phyloP scores from a whole-genome alignment of 495 filamentous ascomycete species.

The Penicillium daleae region DNA sequence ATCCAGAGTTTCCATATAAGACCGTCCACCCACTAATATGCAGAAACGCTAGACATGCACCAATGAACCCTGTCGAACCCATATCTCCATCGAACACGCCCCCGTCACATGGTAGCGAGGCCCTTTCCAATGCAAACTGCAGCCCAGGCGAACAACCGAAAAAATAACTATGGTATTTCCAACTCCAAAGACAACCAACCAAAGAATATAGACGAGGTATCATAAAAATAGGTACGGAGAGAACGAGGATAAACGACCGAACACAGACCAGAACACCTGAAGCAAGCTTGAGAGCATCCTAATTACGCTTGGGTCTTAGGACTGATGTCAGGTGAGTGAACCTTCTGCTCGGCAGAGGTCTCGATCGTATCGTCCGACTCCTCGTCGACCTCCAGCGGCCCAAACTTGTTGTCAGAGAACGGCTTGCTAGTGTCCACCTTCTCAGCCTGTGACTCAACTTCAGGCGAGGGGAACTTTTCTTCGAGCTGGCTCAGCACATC shows the following conservation, averaged over 20 bases:
- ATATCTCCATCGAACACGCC: not conserved
- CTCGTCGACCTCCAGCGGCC: not conserved
- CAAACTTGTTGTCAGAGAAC: not conserved
- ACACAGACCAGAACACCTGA: not conserved
- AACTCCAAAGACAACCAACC: constrained; percentile 1
- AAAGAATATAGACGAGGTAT: constrained; percentile 10
- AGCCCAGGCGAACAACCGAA: not conserved
- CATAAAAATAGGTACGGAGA: constrained; percentile 6
- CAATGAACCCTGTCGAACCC: not conserved
- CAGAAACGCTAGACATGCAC: constrained; percentile 17
- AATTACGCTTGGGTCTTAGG: not conserved
- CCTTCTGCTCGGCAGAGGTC: not conserved
- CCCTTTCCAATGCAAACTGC: not conserved
- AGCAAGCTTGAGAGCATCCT: not conserved
- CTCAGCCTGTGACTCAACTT: not conserved
- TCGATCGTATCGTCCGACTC: constrained; percentile 1
- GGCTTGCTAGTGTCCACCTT: not conserved
- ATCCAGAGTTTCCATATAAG: not conserved
- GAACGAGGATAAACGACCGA: not conserved
- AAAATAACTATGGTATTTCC: not conserved
- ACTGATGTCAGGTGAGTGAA: not conserved
- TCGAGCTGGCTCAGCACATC: constrained; percentile 1
- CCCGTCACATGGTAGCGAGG: not conserved
- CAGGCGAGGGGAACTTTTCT: not conserved
- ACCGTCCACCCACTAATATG: constrained; percentile 13